Conservation (phyloP, 2,329 filamentous ascomycete genomes). For the Calonectria crousiana region DNA sequence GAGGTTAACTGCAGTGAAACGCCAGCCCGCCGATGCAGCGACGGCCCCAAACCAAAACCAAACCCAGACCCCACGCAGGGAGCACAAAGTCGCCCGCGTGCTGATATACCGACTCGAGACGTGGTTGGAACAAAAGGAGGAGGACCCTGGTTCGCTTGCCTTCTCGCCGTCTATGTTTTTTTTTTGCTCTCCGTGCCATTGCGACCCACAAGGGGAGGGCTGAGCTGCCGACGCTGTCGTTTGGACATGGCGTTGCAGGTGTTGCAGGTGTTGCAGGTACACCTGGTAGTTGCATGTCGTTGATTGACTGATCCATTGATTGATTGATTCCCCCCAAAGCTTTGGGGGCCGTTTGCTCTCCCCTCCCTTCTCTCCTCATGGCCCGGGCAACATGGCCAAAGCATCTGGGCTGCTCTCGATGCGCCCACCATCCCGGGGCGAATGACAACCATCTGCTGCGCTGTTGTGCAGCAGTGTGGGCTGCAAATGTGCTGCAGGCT, state of each 20-base stretch:
- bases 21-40: conserved; percentile 30
- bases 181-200: neutral
- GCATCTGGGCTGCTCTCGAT: conserved; percentile 12
- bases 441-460: conserved; percentile 18
- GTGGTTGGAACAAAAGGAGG: conserved; percentile 23
- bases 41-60: conserved; percentile 11
- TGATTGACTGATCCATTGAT: neutral
- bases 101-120: conserved; percentile 40
- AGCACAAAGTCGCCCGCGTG: conserved; percentile 32
- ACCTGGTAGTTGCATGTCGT: neutral
- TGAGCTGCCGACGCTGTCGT: neutral
- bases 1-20: conserved; percentile 30
- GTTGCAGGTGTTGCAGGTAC: conserved; percentile 12
- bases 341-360: neutral
- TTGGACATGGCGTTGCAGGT: neutral
- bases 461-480: conserved; percentile 20
- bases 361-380: neutral
- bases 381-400: neutral
- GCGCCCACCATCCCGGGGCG: conserved; percentile 1
- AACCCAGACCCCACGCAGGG: conserved; percentile 37
- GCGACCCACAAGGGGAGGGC: neutral
- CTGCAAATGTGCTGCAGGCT: conserved; percentile 20
- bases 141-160: neutral
- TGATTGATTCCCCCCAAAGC: neutral
- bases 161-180: neutral